These are phyloP conservation scores for Fraxinus greggii DNA, from an alignment of 305 asterid species.

Conservation along the genomic window DNA sequence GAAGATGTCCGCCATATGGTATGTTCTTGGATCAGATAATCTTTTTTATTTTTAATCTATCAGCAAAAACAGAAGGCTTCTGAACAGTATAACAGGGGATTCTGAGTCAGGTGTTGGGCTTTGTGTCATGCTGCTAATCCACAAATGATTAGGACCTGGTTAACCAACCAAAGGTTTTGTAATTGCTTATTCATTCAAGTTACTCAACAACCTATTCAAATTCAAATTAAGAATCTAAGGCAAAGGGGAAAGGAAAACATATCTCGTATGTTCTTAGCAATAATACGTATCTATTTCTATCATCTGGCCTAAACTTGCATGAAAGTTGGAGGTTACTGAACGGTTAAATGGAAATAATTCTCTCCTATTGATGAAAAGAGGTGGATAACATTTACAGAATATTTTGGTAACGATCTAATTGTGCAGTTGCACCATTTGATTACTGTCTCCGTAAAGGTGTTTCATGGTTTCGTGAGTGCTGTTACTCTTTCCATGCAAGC, in stretches of 20 bases:
- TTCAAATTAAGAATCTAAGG: not conserved
- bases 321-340: constrained; percentile 6
- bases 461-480: not conserved
- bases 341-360: not conserved
- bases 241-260: not conserved
- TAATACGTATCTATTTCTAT: not conserved
- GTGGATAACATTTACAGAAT: not conserved
- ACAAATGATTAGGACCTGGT: constrained; percentile 4
- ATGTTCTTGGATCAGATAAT: constrained; percentile 30
- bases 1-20: constrained; percentile 97
- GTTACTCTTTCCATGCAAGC: not conserved
- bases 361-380: not conserved
- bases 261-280: not conserved
- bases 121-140: constrained; percentile 15
- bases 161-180: constrained; percentile 3
- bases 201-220: constrained; percentile 5
- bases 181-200: constrained; percentile 3
- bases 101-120: constrained; percentile 8
- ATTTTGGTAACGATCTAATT: not conserved
- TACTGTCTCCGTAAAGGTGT: not conserved
- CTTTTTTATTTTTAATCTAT: not conserved
- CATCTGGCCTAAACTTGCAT: constrained; percentile 1
- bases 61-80: constrained; percentile 1
- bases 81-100: constrained; percentile 6
- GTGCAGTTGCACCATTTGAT: not conserved